Percentiles rank a stretch among this genome's conserved stretches.
These are phyloP conservation scores for Corniculantispora saksenae DNA, from an alignment of 2,329 filamentous ascomycete species.

Conservation along the genomic window DNA sequence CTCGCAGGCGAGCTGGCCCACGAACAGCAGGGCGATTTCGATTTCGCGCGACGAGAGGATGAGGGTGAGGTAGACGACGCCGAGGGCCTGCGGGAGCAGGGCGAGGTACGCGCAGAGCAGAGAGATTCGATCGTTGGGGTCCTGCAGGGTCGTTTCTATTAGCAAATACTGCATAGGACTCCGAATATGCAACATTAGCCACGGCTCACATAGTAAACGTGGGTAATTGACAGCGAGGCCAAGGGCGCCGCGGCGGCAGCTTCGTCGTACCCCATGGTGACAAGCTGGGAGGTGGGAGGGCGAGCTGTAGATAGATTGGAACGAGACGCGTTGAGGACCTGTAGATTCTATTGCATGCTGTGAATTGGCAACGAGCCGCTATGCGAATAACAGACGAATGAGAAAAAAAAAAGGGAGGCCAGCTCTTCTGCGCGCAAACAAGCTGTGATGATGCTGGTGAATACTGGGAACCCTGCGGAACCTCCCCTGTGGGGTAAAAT, in stretches of 20 bases:
- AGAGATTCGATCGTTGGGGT: constrained; percentile 81
- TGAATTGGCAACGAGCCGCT: neutral
- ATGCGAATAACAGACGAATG: neutral
- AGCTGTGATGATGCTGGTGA: neutral
- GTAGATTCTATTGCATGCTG: neutral
- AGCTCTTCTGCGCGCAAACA: neutral
- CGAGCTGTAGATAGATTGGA: neutral
- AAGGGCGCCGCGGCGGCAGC: constrained; percentile 50
- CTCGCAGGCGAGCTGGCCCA: constrained; percentile 89
- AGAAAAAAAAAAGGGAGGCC: neutral
- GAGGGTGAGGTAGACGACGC: constrained; percentile 85
- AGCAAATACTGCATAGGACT: neutral
- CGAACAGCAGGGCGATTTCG: constrained; percentile 87
- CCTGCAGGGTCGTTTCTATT: constrained; percentile 49
- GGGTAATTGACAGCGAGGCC: constrained; percentile 89
- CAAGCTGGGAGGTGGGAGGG: neutral
- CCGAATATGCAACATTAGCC: too few relatives aligned
- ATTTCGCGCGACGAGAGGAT: constrained; percentile 89
- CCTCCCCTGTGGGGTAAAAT: constrained; percentile 2
- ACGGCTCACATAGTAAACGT: constrained; percentile 83
- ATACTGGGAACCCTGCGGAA: neutral
- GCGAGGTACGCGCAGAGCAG: constrained; percentile 91
- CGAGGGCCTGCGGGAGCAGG: constrained; percentile 87
- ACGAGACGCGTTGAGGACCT: neutral
- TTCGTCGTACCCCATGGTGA: constrained; percentile 13